Percentiles rank a stretch among this genome's conserved stretches.
Conservation (phyloP, 139 green algal species). For the Ulvella scutata region DNA sequence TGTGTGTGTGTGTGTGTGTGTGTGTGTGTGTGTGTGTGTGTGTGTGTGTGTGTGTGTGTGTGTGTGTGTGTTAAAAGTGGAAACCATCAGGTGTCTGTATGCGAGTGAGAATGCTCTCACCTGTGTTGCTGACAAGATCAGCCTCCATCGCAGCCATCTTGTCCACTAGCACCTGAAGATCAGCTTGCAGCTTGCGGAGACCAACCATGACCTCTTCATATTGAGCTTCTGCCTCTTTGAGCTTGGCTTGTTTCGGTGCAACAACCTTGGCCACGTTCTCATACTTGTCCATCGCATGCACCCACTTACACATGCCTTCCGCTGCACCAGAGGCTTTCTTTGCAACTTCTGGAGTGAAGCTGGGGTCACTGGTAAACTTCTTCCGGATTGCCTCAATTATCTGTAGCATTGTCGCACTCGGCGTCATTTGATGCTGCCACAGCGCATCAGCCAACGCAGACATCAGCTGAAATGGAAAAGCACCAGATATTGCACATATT, state of each 20-base stretch:
- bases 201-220: constrained; percentile 55
- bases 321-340: constrained; percentile 41
- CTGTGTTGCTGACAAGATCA: constrained; percentile 36
- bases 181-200: constrained; percentile 48
- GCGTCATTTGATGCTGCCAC: constrained; percentile 11
- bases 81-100: no score
- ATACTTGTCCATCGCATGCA: constrained; percentile 62
- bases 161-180: constrained; percentile 39
- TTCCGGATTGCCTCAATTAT: constrained; percentile 45
- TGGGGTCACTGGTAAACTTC: constrained; percentile 42
- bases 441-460: no score
- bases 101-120: no score
- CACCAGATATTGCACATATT: no score
- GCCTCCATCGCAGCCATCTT: constrained; percentile 54
- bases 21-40: no score
- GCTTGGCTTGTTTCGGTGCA: constrained; percentile 54
- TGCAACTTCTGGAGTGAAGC: constrained; percentile 52
- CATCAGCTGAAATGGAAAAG: no score
- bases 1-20: no score
- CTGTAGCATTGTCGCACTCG: not conserved
- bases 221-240: constrained; percentile 41
- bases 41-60: no score
- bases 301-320: constrained; percentile 64
- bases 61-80: no score
- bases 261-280: constrained; percentile 61